Evolutionary conservation across 2,329 filamentous ascomycete genomes (phyloP), one percentile per base, ranked within the genome.

Genomic region (Alternaria gaisen): DNA sequence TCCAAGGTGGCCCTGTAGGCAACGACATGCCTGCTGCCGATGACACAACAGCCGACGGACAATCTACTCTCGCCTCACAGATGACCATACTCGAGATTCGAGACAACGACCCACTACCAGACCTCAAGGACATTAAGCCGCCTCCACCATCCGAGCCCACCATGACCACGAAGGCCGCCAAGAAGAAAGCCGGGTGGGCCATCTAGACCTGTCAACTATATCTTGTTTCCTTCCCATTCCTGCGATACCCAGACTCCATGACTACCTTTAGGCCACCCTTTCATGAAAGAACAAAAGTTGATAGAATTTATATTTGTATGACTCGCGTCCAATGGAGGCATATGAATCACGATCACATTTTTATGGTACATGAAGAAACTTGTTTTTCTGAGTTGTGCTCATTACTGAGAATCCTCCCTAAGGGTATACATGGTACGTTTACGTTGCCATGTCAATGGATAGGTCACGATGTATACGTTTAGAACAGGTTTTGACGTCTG

Each of bases 1-100:
- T 58, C 5, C 56, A 63, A 28, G 61, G 56, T 14, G 61, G 48
- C 1, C 46, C 57, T 12, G 52, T 56, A 24, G 47, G 50, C 8
- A 61, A 65, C 1, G 44, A 60, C 2, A 30, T 32, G 20, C 18
- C 54, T 22, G 28, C 14, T 44, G 9, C 56, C 10, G 14, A 48
- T 18, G 53, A 63, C 14, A 24, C 50, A 3, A 28, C 46, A 34
- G 8, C 44, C 41, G 50, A 61, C 38, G 40, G 55, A 11, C 41
- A 46, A 9, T 20, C 67, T 11, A 55, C 63, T 18, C 61, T 79
- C 46, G 60, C 70, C 5, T 61, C 70, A 4, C 67, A 73, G 28
- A 77, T 79, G 75, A 79, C 77, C 9, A 71, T 78, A 40, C 74
- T 79, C 46, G 73, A 78, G 41, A 75, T 79, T 56, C 63, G 75